Base-by-base conservation (phyloP, 164 flowering plant species). In the Stephania yunnanensis region DNA sequence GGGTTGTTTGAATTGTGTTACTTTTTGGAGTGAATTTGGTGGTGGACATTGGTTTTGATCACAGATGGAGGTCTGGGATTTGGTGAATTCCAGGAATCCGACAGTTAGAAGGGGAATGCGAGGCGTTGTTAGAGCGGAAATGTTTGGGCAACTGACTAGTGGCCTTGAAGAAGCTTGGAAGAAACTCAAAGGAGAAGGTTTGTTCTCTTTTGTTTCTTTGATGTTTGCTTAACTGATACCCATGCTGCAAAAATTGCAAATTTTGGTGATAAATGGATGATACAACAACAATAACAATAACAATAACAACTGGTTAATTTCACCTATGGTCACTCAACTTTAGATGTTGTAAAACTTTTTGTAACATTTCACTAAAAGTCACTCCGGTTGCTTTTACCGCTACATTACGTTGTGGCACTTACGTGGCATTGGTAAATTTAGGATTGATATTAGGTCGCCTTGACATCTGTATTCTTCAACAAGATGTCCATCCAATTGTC, bases 181-280 rank as follows among this genome's bases (percentile, higher is more conserved):
- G 87, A 95, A 89, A 83, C 93, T 95, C 80, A 93, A 87, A 83
- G 95, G 97, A 74, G 95, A 89, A 95, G 99, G 99, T 95, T 64
- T 53, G 64, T 7, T 53, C 70, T 64, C 52, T 58, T 55, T 29
- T 29, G 42, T 36, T 36, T 36, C 42, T 36, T 36, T 36, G 42
- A 36, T 36, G 42, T 7, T 65, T 30, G 31, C 1, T 65, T 29
- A 7, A 22, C 31, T 65, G 31, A 22, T 19, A 50, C 15, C 55
- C 15, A 9, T 7, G 55, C 55, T 50, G 4, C 55, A 50, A 50
- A 13, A 13, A 50, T 36, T 36, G 42, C 42, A 36, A 36, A 36
- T 2, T 36, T 36, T 36, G 42, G 42, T 36, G 42, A 0, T 36
- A 4, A 2, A 36, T 2, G 42, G 42, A 36, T 36, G 42, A 36